phyloP scores from a whole-genome alignment of 192 early-diverging fungal species.

The Rhizophagus sp. region DNA sequence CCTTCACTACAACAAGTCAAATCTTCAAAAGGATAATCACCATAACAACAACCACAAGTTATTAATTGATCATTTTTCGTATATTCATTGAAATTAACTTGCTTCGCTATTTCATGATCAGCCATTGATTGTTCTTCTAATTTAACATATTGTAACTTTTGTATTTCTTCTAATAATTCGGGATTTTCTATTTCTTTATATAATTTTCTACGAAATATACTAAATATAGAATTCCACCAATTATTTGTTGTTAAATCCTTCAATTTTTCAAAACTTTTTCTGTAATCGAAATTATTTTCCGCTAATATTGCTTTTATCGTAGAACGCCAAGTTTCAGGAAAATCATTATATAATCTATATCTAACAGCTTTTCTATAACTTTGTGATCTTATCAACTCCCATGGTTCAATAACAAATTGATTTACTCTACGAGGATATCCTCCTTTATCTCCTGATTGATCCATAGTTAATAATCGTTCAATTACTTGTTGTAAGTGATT shows the following conservation, averaged over 20 bases:
- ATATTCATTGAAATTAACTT: conserved; percentile 42
- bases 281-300: conserved; percentile 47
- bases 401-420: conserved; percentile 12
- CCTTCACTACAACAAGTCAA: conserved; percentile 43
- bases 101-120: conserved; percentile 36
- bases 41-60: conserved; percentile 50
- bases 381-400: conserved; percentile 29
- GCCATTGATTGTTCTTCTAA: conserved; percentile 26
- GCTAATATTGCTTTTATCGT: conserved; percentile 48
- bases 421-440: background rate
- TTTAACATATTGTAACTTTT: conserved; percentile 13
- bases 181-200: conserved; percentile 8
- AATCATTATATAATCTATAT: conserved; percentile 27
- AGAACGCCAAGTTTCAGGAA: conserved; percentile 47
- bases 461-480: conserved; percentile 20
- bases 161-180: conserved; percentile 34
- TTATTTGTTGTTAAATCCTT: conserved; percentile 32
- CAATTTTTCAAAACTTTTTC: conserved; percentile 34
- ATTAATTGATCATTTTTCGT: conserved; percentile 35
- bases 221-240: conserved; percentile 38
- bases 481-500: conserved; percentile 34
- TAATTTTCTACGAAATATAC: conserved; percentile 37
- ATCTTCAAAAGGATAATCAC: conserved; percentile 47
- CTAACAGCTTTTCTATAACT: conserved; percentile 24
- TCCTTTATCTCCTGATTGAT: background rate